These are phyloP conservation scores for Arachnopeziza araneosa DNA, from an alignment of 2,329 filamentous ascomycete genomes.

Conservation along the genomic window DNA sequence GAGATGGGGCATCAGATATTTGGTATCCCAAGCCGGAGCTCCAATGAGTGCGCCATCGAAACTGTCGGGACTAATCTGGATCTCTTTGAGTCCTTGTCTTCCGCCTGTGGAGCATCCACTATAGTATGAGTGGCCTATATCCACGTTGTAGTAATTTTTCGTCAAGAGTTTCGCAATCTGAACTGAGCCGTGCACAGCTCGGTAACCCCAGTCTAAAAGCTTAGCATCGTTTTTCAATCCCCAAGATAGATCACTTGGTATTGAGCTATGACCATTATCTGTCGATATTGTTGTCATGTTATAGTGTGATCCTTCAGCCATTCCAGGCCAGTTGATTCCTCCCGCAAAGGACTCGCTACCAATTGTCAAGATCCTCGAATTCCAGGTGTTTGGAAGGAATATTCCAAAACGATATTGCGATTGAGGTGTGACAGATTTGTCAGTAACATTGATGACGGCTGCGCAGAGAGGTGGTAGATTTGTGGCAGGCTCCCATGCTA, in stretches of 20 bases:
- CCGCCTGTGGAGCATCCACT: slow-evolving; percentile 37
- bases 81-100: slow-evolving; percentile 35
- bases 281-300: not conserved
- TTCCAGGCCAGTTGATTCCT: not conserved
- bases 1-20: not conserved
- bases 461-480: not conserved
- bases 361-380: not conserved
- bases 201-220: not conserved
- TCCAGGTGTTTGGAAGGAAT: not conserved
- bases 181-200: not conserved
- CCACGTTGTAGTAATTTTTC: not conserved
- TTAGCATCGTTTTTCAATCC: not conserved
- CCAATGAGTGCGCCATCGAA: slow-evolving; percentile 38
- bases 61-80: slow-evolving; percentile 34
- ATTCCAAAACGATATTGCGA: not conserved
- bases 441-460: not conserved
- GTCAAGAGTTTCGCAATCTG: not conserved
- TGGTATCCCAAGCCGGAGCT: slow-evolving; percentile 28
- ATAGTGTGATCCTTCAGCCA: not conserved
- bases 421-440: not conserved
- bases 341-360: not conserved
- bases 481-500: not conserved
- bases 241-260: not conserved
- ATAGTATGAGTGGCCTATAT: not conserved
- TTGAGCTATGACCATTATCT: not conserved